A percentile compares a stretch with the other conserved stretches of the same genome.
phyloP scores from a whole-genome alignment of 2,329 filamentous ascomycete species.

The Alternaria consortialis region DNA sequence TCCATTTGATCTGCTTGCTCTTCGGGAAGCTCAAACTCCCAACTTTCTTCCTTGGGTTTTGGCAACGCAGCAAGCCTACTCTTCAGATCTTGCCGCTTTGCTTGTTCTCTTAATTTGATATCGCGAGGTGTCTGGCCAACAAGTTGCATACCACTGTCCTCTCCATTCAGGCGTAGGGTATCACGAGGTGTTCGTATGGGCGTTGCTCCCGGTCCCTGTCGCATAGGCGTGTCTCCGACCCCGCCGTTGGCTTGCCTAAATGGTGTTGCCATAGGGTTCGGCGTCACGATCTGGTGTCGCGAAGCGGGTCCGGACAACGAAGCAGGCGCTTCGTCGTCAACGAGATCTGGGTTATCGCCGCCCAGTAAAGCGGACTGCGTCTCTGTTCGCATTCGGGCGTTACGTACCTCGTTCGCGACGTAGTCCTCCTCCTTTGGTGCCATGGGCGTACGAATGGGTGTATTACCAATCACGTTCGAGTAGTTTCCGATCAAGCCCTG shows the following conservation, averaged over 20 bases:
- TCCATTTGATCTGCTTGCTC: conserved; percentile 71
- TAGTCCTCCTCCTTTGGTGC: conserved; percentile 93
- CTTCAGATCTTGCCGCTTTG: conserved; percentile 73
- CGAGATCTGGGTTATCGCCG: conserved; percentile 89
- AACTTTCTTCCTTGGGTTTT: conserved; percentile 91
- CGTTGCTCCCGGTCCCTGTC: conserved; percentile 74
- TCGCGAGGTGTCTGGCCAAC: conserved; percentile 81
- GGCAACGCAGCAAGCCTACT: conserved; percentile 82
- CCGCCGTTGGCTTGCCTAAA: conserved; percentile 70
- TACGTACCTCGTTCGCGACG: conserved; percentile 95
- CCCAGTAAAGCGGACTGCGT: conserved; percentile 93
- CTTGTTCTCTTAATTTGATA: conserved; percentile 73
- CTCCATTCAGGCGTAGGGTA: conserved; percentile 81
- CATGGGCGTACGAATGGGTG: conserved; percentile 90
- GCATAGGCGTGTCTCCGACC: conserved; percentile 71
- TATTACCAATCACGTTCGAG: conserved; percentile 77
- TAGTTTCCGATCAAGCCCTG: conserved; percentile 89
- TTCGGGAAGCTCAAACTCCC: conserved; percentile 91
- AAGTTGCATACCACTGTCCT: conserved; percentile 69
- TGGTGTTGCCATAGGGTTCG: conserved; percentile 94
- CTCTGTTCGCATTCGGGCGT: conserved; percentile 89
- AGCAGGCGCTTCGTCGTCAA: conserved; percentile 82
- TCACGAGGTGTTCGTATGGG: conserved; percentile 90
- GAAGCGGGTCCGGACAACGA: conserved; percentile 88
- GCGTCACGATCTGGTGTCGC: conserved; percentile 83